Conservation (phyloP, 257 asterid species). For the Forsythia viridissima region DNA sequence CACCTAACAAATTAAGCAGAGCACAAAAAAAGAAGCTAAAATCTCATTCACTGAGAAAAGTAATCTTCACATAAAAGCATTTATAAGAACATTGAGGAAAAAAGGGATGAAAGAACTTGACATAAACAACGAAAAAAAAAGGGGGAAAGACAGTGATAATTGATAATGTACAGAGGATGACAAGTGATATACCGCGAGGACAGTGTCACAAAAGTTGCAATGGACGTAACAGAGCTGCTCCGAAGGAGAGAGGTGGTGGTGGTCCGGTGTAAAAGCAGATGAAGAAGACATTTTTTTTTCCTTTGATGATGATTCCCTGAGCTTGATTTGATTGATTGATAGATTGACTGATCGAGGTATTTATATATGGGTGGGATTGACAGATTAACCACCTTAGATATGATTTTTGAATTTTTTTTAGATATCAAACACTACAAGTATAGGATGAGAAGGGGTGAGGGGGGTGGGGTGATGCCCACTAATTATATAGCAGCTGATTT, state of each 20-base stretch:
- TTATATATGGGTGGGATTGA: slow-evolving; percentile 44
- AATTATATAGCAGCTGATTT: slow-evolving; percentile 28
- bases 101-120: not conserved
- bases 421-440: slow-evolving; percentile 30
- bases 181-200: slow-evolving; percentile 73
- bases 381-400: slow-evolving; percentile 69
- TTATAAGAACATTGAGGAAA: not conserved
- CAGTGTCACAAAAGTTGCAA: slow-evolving; percentile 89
- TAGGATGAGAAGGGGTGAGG: slow-evolving; percentile 6
- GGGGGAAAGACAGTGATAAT: not conserved
- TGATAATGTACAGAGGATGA: not conserved
- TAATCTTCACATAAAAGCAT: not conserved
- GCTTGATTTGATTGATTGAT: slow-evolving; percentile 89
- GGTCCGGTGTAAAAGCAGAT: slow-evolving; percentile 76
- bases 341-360: slow-evolving; percentile 66
- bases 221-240: slow-evolving; percentile 97
- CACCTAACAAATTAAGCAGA: slow-evolving; percentile 45
- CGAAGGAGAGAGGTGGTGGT: slow-evolving; percentile 64
- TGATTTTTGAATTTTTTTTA: slow-evolving; percentile 43
- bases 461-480: slow-evolving; percentile 30
- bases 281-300: slow-evolving; percentile 76
- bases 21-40: not conserved
- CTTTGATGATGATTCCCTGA: slow-evolving; percentile 34
- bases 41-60: not conserved
- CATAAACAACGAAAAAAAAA: not conserved